Base-by-base conservation (phyloP, 176 grass and related monocot species). In the Hsuehochloa calcarea region DNA sequence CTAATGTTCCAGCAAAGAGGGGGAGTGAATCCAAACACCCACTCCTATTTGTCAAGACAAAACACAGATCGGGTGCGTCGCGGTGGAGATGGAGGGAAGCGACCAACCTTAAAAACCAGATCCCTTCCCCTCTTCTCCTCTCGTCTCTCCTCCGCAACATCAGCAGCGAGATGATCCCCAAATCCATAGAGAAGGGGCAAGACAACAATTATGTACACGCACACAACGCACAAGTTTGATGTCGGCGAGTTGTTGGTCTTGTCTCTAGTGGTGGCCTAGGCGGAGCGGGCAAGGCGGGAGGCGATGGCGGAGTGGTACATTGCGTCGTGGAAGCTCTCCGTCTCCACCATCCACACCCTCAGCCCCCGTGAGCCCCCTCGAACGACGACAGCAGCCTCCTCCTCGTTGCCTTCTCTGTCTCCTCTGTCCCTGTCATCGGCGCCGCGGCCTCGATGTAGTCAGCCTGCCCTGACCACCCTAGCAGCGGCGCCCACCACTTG, bases 261-360 rank as follows among this genome's bases (percentile, higher is more conserved):
- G 2, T 6, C 3, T 34, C 63, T 43, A 68, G 31, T 43, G 62
- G 35, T 17, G 39, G 60, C 45, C 62, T 79, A 64, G 77, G 40
- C 8, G 55, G 92, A 80, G 74, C 91, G 90, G 1, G 96, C 91
- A 64, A 98, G 96, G 56, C 93, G 96, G 40, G 96, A 95, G 0
- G 96, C 96, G 74, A 98, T 98, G 80, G 89, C 93, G 40, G 96
- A 98, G 91, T 95, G 96, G 84, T 95, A 98, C 96, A 98, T 95
- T 68, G 81, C 85, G 70, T 93, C 87, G 60, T 95, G 93, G 88
- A 93, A 98, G 40, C 35, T 85, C 47, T 95, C 89, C 79, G 72
- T 87, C 76, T 90, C 93, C 56, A 88, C 65, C 89, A 88, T 95
- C 72, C 87, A 51, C 69, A 85, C 87, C 3, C 93, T 89, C 29